phyloP scores from a whole-genome alignment of 768 basidiomycete species.

The Boletellus sp. region DNA sequence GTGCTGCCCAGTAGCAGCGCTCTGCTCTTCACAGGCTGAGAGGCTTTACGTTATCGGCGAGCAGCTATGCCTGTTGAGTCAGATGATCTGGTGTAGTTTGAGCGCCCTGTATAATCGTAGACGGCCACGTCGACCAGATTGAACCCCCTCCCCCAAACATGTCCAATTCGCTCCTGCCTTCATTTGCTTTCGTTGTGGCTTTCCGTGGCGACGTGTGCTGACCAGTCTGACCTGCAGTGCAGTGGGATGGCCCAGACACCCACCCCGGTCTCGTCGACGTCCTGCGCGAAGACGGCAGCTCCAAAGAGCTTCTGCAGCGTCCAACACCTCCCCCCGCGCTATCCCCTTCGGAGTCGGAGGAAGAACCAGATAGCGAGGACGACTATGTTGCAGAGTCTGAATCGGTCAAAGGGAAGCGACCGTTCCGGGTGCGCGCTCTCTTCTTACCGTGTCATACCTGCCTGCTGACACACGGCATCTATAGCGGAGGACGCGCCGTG shows the following conservation, averaged over 20 bases:
- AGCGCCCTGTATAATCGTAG: constrained; percentile 27
- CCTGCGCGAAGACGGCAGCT: constrained; percentile 19
- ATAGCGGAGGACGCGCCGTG: constrained; percentile 44
- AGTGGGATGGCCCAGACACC: constrained; percentile 67
- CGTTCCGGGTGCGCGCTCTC: constrained; percentile 42
- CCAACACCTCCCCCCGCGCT: constrained; percentile 32
- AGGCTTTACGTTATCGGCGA: constrained; percentile 34
- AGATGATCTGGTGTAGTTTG: constrained; percentile 34
- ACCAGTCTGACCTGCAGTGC: constrained; percentile 45
- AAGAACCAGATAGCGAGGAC: constrained; percentile 57
- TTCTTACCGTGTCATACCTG: constrained; percentile 5
- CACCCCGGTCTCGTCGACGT: constrained; percentile 42
- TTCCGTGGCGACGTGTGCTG: constrained; percentile 23
- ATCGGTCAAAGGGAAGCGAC: constrained; percentile 32
- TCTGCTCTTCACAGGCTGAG: constrained; percentile 32
- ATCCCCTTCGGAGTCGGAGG: constrained; percentile 45
- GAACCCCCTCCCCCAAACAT: constrained; percentile 10
- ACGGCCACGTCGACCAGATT: constrained; percentile 19
- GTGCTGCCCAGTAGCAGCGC: constrained; percentile 19
- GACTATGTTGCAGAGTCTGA: constrained; percentile 59
- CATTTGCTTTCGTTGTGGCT: constrained; percentile 15
- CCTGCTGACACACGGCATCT: constrained; percentile 13
- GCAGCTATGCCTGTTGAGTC: constrained; percentile 36
- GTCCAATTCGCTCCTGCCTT: neutral
- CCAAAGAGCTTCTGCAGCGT: constrained; percentile 11